Evolutionary conservation across 2,329 filamentous ascomycete species (phyloP).

Genomic region (Triangularia setosa): DNA sequence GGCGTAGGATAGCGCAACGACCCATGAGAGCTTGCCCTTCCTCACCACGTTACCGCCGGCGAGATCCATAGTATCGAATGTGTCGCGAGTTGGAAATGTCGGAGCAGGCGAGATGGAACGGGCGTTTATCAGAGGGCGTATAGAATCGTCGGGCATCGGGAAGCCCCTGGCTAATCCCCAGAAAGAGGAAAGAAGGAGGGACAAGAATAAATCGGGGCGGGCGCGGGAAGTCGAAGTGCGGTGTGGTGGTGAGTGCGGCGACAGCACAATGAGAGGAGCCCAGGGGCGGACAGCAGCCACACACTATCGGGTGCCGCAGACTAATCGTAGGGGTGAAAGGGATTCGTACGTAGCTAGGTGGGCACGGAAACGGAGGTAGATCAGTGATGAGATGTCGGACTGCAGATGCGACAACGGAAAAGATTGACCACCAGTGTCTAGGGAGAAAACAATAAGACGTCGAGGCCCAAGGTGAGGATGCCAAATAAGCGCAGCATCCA

Average conservation of each 20-base stretch:
- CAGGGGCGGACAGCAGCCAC: constrained; percentile 3
- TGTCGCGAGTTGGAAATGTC: constrained; percentile 14
- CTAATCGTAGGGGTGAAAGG: neutral
- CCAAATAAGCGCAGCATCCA: neutral
- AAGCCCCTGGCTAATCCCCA: constrained; percentile 7
- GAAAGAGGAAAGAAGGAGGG: neutral
- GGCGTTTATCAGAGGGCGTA: constrained; percentile 23
- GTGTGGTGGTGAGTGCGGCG: neutral
- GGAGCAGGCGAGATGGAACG: constrained; percentile 20
- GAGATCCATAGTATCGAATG: constrained; percentile 21
- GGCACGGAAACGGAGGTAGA: neutral
- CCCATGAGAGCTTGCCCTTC: constrained; percentile 27
- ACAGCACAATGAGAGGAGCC: neutral
- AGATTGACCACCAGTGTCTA: constrained; percentile 2
- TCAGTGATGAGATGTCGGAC: neutral
- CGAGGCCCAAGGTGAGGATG: neutral
- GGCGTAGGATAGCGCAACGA: constrained; percentile 61
- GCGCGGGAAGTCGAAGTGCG: neutral
- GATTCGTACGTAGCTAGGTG: neutral
- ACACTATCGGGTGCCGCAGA: constrained; percentile 1
- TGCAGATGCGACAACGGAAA: constrained; percentile 4
- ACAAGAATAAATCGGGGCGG: neutral
- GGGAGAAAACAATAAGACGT: neutral
- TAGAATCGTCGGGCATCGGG: constrained; percentile 29
- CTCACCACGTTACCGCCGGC: constrained; percentile 15